Percentiles rank a stretch among this genome's conserved stretches.
These are phyloP conservation scores for Macrocybe gigantea DNA, from an alignment of 768 basidiomycete genomes.

Conservation along the genomic window DNA sequence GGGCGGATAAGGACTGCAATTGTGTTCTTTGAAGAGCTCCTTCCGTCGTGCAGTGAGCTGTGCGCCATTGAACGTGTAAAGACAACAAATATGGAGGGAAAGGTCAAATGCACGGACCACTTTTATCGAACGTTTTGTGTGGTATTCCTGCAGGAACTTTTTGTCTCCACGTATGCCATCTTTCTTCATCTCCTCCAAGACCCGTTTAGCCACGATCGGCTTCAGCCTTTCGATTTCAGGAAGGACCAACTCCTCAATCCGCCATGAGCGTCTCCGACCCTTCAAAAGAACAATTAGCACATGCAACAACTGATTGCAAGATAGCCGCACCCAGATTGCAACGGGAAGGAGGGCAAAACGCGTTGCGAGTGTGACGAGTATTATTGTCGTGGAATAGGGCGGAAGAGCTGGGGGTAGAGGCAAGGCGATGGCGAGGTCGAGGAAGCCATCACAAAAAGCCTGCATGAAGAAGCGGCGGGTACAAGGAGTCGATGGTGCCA, in stretches of 20 bases:
- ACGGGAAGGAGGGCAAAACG: slow-evolving; percentile 64
- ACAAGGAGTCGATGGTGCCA: slow-evolving; percentile 4
- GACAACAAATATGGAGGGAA: slow-evolving; percentile 1
- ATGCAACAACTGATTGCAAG: background rate
- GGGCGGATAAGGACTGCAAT: slow-evolving; percentile 51
- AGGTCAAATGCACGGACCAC: slow-evolving; percentile 31
- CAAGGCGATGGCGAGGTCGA: slow-evolving; percentile 72
- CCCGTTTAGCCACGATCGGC: slow-evolving; percentile 32
- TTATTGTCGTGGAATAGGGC: slow-evolving; percentile 70
- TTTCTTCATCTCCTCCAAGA: slow-evolving; percentile 49
- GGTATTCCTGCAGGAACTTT: slow-evolving; percentile 40
- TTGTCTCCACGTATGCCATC: slow-evolving; percentile 51
- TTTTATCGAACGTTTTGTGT: slow-evolving; percentile 40
- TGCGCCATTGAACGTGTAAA: background rate
- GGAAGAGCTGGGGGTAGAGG: slow-evolving; percentile 66
- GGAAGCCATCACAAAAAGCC: slow-evolving; percentile 54
- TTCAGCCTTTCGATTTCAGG: slow-evolving; percentile 50
- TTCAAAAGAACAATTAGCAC: slow-evolving; percentile 22
- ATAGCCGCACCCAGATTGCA: slow-evolving; percentile 64
- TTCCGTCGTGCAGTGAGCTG: slow-evolving; percentile 52
- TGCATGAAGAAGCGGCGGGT: slow-evolving; percentile 32
- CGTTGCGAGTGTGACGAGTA: slow-evolving; percentile 56
- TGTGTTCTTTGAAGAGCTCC: slow-evolving; percentile 54
- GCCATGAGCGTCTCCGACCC: slow-evolving; percentile 57
- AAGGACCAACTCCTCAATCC: slow-evolving; percentile 54